These are phyloP conservation scores for Parietaria judaica DNA, from an alignment of 306 rosid genomes.

Conservation along the genomic window DNA sequence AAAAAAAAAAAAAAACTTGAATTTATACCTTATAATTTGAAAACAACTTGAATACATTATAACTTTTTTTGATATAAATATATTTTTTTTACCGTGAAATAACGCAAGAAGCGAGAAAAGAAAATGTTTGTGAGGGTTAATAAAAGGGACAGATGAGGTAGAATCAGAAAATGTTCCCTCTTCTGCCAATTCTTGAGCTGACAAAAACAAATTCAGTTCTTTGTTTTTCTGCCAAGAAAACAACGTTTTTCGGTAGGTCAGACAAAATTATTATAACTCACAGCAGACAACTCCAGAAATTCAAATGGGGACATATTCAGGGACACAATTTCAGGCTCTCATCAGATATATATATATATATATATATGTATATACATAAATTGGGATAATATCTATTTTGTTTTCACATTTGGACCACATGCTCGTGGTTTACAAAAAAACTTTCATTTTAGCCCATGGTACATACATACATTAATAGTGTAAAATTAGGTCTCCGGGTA, in stretches of 20 bases:
- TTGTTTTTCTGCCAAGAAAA: background rate
- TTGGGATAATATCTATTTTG: no score
- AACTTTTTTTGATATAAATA: no score
- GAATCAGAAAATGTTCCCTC: slow-evolving; percentile 41
- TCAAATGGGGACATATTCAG: slow-evolving; percentile 22
- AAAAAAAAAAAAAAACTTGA: no score
- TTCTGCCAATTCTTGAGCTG: slow-evolving; percentile 23
- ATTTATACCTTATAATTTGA: no score
- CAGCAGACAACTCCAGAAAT: slow-evolving; percentile 25
- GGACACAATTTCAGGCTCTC: slow-evolving; percentile 23
- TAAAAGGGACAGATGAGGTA: slow-evolving; percentile 21
- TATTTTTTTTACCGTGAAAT: no score
- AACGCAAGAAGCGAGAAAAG: slow-evolving; percentile 21
- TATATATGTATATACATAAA: no score
- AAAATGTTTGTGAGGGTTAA: slow-evolving; percentile 7
- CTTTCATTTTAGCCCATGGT: no score
- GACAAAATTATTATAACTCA: slow-evolving; percentile 25
- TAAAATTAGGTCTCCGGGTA: no score
- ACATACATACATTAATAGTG: no score
- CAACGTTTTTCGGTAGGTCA: slow-evolving; percentile 11
- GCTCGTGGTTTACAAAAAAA: no score
- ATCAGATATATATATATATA: slow-evolving; percentile 11
- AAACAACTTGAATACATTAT: no score
- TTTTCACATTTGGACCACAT: no score
- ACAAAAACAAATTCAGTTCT: slow-evolving; percentile 9